These are phyloP conservation scores for Rubroboletus satanas DNA, from an alignment of 768 basidiomycete genomes.

Conservation along the genomic window DNA sequence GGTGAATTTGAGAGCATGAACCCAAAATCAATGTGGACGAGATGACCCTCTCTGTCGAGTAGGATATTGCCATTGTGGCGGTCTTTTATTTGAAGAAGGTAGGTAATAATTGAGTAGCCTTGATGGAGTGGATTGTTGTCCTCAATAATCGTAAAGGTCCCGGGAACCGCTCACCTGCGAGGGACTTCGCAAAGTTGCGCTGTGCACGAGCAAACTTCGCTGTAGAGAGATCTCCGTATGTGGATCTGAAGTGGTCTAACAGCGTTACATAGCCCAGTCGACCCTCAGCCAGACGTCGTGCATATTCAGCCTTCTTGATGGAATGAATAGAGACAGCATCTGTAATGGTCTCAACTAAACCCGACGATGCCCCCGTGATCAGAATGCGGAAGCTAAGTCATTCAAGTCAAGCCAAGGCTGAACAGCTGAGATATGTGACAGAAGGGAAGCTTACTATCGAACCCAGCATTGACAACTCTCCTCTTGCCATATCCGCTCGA, in stretches of 20 bases:
- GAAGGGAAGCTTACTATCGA: constrained; percentile 65
- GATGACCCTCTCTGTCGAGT: constrained; percentile 89
- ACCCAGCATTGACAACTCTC: constrained; percentile 93
- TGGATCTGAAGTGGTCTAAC: constrained; percentile 86
- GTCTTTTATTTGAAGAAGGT: constrained; percentile 96
- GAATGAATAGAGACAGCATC: constrained; percentile 98
- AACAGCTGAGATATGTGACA: neutral
- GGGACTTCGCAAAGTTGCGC: constrained; percentile 88
- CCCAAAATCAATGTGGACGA: constrained; percentile 97
- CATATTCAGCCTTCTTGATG: constrained; percentile 98
- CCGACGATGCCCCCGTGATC: constrained; percentile 90
- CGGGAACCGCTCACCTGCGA: constrained; percentile 54
- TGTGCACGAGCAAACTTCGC: constrained; percentile 89
- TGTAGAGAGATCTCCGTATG: constrained; percentile 85
- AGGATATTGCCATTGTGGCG: constrained; percentile 98
- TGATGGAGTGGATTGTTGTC: neutral
- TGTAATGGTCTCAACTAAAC: constrained; percentile 95
- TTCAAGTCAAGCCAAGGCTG: neutral
- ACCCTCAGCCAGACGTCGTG: constrained; percentile 76
- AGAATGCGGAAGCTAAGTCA: constrained; percentile 83
- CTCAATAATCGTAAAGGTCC: neutral
- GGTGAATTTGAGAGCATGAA: constrained; percentile 98
- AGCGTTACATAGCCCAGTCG: constrained; percentile 84
- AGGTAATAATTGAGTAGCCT: constrained; percentile 96
- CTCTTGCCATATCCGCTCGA: constrained; percentile 92